Evolutionary conservation across 2,329 filamentous ascomycete genomes (phyloP), one percentile per base, ranked within the genome.

Genomic region (Canariomyces notabilis): DNA sequence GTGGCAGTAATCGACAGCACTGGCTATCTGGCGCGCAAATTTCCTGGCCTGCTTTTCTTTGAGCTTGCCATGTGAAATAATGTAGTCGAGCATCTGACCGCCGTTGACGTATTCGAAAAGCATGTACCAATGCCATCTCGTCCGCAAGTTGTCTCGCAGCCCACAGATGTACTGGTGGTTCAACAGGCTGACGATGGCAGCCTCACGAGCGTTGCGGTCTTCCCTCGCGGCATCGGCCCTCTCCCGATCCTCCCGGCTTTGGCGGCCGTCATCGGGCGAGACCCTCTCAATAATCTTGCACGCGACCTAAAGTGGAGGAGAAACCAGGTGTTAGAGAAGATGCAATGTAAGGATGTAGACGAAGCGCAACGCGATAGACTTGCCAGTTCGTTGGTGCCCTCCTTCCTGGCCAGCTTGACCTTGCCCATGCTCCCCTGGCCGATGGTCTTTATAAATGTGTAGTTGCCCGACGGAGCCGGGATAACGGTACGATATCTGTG

Each of bases 61-160:
- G 53, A 98, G 74, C 61, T 94, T 87, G 48, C 91, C 93, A 62
- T 98, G 93, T 3, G 90, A 96, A 63, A 98, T 98, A 66, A 98
- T 98, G 69, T 97, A 98, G 71, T 98, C 93, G 51, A 98, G 82
- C 93, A 98, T 97, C 70, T 98, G 93, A 15, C 93, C 93, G 38
- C 93, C 93, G 63, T 98, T 96, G 67, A 98, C 93, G 66, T 93
- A 96, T 70, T 98, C 93, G 63, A 95, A 98, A 42, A 98, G 82
- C 93, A 98, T 98, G 69, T 98, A 98, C 93, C 93, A 98, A 68
- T 98, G 93, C 65, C 96, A 93, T 61, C 93, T 91, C 41, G 93
- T 97, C 48, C 90, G 85, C 46, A 97, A 86, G 20, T 96, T 89
- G 69, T 98, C 93, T 55, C 89, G 83, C 77, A 98, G 87, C 49